Base-by-base conservation (phyloP, 345 rosid species). In the Syzygium grande region DNA sequence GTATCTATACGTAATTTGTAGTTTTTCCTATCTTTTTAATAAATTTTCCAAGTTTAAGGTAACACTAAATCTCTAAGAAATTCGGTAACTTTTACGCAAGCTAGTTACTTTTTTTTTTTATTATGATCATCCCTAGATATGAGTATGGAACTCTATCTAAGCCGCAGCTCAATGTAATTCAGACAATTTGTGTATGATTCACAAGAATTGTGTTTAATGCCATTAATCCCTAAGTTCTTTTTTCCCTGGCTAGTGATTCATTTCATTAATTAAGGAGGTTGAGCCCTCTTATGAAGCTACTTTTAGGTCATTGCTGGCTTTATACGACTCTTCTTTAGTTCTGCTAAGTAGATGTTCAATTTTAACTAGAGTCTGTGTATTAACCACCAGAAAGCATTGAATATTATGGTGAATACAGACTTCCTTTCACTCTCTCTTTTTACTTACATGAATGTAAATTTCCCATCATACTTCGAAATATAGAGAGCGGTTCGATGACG, bases 91-190 rank as follows among this genome's bases (percentile, higher is more conserved):
- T 22, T 55, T 23, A 22, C 5, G 1, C 11, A 22, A 55, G 59
- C 4, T 55, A 54, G 23, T 54, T 54, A 19, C 23, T 19, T 17
- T 54, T 19, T 7, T 54, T 17, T 17, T 19, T 54, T 7, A 6
- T 54, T 19, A 54, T 19, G 3, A 0, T 19, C 9, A 3, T 17
- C 4, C 6, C 0, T 0, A 0, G 1, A 54, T 1, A 19, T 54
- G 56, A 54, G 23, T 54, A 54, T 0, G 1, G 59, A 55, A 55
- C 11, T 7, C 59, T 23, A 22, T 7, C 25, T 55, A 55, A 55
- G 59, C 27, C 27, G 11, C 27, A 55, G 4, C 27, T 55, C 12
- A 55, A 0, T 21, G 8, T 55, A 22, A 0, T 22, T 56, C 1
- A 1, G 0, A 56, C 22, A 56, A 22, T 22, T 56, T 23, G 11